Base-by-base conservation (phyloP, 129 eudicot species). In the Deinandra increscens region DNA sequence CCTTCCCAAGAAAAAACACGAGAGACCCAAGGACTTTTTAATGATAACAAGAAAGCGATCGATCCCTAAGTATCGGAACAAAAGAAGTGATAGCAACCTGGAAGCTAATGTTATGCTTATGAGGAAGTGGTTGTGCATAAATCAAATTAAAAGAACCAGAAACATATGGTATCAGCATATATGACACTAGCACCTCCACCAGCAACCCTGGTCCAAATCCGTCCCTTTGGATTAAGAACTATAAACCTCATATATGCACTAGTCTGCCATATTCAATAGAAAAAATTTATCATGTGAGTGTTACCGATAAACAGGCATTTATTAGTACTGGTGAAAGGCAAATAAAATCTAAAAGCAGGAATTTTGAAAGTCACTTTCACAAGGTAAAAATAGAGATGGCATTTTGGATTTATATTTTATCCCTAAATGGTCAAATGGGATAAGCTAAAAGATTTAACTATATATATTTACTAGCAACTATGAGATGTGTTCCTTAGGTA, bases 101-200 rank as follows among this genome's bases (percentile, higher is more conserved):
- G n/a, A n/a, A n/a, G n/a, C n/a, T n/a, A n/a, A n/a, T n/a, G n/a
- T n/a, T n/a, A n/a, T n/a, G n/a, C n/a, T n/a, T n/a, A n/a, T n/a
- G n/a, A n/a, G n/a, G n/a, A n/a, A n/a, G n/a, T 29, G 1, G 18
- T 7, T 74, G 20, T 75, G 49, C 12, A 18, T 15, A 23, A 60
- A 6, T 48, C 33, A 17, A 48, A 60, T 7, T 23, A 51, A 9
- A 50, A 51, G 44, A 53, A 59, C 7, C 41, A 62, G 51, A 72
- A 75, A 68, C 86, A 12, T 66, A 94, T 97, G 2, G 99, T 94
- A 81, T 94, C 99, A 7, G 99, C 99, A 74, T 94, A 94, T 77
- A 94, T 94, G 72, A 94, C 99, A 83, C 99, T 94, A 72, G 99
- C 99, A 64, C 99, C 99, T 78, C 99, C 99, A 68, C 99, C 99